A percentile compares a stretch with the other conserved stretches of the same genome.
Conservation (phyloP, 345 rosid species). For the Physaria fendleri region DNA sequence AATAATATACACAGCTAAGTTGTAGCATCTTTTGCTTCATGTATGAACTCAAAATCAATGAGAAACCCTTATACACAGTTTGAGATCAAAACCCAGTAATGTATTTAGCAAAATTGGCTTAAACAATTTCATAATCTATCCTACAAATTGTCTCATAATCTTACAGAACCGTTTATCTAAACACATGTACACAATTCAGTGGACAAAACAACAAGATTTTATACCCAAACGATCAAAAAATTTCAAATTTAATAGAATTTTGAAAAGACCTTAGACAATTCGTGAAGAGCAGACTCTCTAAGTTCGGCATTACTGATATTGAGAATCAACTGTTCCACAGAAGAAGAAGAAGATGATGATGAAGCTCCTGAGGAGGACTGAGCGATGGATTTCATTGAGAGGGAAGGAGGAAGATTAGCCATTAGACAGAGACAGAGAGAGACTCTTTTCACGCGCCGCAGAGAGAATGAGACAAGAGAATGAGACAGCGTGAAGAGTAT, state of each 20-base stretch:
- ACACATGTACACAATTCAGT: neutral
- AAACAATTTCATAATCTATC: neutral
- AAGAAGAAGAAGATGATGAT: constrained; percentile 24
- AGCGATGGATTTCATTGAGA: constrained; percentile 41
- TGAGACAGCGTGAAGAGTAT: neutral
- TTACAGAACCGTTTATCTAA: neutral
- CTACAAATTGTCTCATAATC: neutral
- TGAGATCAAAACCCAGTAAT: neutral
- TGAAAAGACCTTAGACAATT: constrained; percentile 54
- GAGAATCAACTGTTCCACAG: constrained; percentile 74
- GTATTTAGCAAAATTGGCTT: neutral
- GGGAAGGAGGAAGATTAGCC: constrained; percentile 59
- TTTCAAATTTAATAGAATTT: neutral
- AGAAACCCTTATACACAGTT: no score
- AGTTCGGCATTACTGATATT: constrained; percentile 71
- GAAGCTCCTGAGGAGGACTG: constrained; percentile 31
- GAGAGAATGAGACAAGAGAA: neutral
- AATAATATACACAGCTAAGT: neutral
- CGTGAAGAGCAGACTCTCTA: constrained; percentile 69
- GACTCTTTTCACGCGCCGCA: constrained; percentile 19
- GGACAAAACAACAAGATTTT: neutral
- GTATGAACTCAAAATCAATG: neutral
- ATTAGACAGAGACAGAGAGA: no score
- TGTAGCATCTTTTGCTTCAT: neutral
- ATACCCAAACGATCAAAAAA: neutral